Evolutionary conservation across 305 asterid genomes (phyloP), one percentile per base, ranked within the genome.

Genomic region (Fraxinus baroniana): DNA sequence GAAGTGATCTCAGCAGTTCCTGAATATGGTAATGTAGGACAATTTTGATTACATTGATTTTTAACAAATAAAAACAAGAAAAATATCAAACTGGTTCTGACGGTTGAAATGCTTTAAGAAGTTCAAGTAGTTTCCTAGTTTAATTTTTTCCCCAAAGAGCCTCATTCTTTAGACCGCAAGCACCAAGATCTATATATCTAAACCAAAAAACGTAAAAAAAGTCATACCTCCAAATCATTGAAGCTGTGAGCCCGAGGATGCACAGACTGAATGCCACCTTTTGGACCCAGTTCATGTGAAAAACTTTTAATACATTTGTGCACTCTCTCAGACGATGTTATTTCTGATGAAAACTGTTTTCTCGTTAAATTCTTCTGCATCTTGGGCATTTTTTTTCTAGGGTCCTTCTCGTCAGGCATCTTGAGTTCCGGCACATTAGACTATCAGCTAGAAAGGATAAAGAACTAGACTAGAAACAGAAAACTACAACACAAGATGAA

Each of bases 211-310:
- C 57, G 13, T 30, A 73, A 74, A 80, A 79, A 76, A 52, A 57
- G 66, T 37, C 64, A 39, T 90, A 93, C 98, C 98, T 95, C 93
- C 87, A 95, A 85, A 89, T 94, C 94, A 80, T 86, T 85, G 84
- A 77, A 93, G 91, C 98, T 95, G 86, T 90, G 97, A 85, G 99
- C 92, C 87, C 97, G 91, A 37, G 94, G 91, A 76, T 89, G 90
- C 81, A 88, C 79, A 73, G 93, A 85, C 77, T 86, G 97, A 79
- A 92, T 86, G 76, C 98, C 94, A 85, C 95, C 94, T 82, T 85
- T 94, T 77, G 93, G 95, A 83, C 95, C 95, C 90, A 95, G 87
- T 89, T 94, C 98, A 78, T 95, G 99, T 52, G 99, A 95, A 88
- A 93, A 95, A 80, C 99, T 95, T 89, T 95, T 95, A 79, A 94